phyloP scores from a whole-genome alignment of 805 yeast species.

The Saccharomycopsis oosterbeekiorum region DNA sequence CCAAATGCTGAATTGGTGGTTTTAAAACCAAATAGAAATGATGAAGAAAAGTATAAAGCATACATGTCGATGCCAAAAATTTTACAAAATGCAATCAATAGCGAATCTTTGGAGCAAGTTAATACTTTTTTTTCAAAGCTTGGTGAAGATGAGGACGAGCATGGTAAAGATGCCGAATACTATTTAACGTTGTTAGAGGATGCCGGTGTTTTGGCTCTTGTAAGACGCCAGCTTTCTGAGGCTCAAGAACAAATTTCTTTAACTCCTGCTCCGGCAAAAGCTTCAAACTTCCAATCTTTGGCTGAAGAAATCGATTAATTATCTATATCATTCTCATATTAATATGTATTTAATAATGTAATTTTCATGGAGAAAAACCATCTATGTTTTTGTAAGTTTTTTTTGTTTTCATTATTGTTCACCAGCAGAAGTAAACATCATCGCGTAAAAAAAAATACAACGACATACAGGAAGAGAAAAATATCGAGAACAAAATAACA shows the following conservation, averaged over 20 bases:
- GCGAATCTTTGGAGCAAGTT: constrained; percentile 63
- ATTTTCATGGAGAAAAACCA: background rate
- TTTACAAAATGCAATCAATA: constrained; percentile 68
- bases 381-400: background rate
- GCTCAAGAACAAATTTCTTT: background rate
- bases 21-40: constrained; percentile 50
- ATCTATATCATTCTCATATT: background rate
- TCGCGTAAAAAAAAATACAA: background rate
- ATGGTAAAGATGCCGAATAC: constrained; percentile 44
- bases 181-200: constrained; percentile 65
- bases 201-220: constrained; percentile 44
- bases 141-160: constrained; percentile 48
- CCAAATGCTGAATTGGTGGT: constrained; percentile 70
- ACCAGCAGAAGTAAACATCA: background rate
- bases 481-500: background rate
- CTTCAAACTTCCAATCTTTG: background rate
- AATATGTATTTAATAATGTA: background rate
- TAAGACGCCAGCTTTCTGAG: background rate
- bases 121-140: constrained; percentile 70
- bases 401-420: background rate
- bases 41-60: constrained; percentile 35
- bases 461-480: background rate
- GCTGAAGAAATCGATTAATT: constrained; percentile 5
- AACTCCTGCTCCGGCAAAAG: background rate
- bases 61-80: constrained; percentile 50